phyloP scores from a whole-genome alignment of 495 filamentous ascomycete genomes.

The Tuber microsphaerosporum region DNA sequence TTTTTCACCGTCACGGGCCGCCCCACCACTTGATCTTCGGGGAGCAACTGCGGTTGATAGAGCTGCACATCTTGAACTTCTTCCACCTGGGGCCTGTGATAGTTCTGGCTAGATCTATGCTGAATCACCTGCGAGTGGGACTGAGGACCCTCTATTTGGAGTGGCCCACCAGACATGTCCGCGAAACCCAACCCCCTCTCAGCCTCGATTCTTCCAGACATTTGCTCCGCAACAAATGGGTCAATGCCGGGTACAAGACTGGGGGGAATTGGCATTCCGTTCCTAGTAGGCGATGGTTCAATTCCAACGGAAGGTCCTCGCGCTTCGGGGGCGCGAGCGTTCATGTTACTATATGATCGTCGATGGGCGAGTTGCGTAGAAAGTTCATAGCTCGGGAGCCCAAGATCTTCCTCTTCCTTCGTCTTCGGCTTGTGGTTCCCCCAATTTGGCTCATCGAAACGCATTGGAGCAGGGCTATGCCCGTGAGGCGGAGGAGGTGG shows the following conservation, averaged over 20 bases:
- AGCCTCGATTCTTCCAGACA: constrained; percentile 26
- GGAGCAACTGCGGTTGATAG: constrained; percentile 32
- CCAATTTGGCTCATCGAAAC: constrained; percentile 38
- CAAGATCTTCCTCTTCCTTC: constrained; percentile 21
- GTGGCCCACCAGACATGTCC: constrained; percentile 9
- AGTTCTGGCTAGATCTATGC: constrained; percentile 34
- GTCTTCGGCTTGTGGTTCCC: constrained; percentile 29
- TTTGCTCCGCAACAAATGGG: constrained; percentile 33
- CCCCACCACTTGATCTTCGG: constrained; percentile 30
- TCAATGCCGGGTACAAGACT: constrained; percentile 40
- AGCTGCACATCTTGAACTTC: constrained; percentile 39
- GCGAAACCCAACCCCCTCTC: constrained; percentile 30
- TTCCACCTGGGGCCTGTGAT: constrained; percentile 39
- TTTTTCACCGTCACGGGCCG: constrained; percentile 17
- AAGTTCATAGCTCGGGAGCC: constrained; percentile 32
- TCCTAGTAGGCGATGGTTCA: constrained; percentile 31
- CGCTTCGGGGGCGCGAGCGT: constrained; percentile 15
- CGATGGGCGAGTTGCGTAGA: background rate
- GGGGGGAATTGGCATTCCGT: constrained; percentile 37
- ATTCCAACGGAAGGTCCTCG: constrained; percentile 22
- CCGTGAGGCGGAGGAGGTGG: constrained; percentile 38
- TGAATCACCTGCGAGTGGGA: constrained; percentile 28
- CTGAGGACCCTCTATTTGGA: constrained; percentile 36
- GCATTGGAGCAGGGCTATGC: constrained; percentile 20
- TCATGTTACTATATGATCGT: constrained; percentile 14